These are phyloP conservation scores for Fusarium subglutinans DNA, from an alignment of 2,329 filamentous ascomycete genomes.

Conservation along the genomic window DNA sequence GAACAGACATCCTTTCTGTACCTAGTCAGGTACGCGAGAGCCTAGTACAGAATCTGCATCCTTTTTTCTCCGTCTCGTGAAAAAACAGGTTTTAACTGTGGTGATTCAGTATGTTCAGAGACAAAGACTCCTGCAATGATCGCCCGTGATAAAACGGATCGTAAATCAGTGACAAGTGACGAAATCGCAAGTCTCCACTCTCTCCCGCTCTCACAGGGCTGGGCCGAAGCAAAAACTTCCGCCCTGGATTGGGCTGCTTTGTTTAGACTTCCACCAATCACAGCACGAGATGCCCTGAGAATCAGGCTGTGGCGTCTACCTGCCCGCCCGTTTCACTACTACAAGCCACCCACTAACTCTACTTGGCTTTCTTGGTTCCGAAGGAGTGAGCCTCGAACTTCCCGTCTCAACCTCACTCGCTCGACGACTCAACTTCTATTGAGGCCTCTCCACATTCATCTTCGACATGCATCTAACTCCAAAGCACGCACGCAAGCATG, in stretches of 20 bases:
- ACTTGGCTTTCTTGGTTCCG: constrained; percentile 2
- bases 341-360: constrained; percentile 13
- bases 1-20: background rate
- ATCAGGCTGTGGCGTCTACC: constrained; percentile 24
- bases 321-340: constrained; percentile 31
- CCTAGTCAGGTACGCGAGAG: constrained; percentile 22
- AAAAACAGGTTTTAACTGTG: background rate
- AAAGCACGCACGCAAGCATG: background rate
- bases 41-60: background rate
- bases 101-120: background rate
- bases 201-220: constrained; percentile 34
- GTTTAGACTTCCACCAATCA: constrained; percentile 26
- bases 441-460: constrained; percentile 13
- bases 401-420: constrained; percentile 4
- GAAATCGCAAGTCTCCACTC: constrained; percentile 6
- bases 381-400: constrained; percentile 15
- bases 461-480: background rate
- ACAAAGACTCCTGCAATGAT: background rate
- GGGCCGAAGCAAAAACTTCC: constrained; percentile 22
- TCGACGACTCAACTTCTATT: background rate
- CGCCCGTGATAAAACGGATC: background rate
- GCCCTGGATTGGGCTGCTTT: constrained; percentile 21
- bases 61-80: background rate
- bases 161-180: background rate
- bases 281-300: constrained; percentile 1